Percentiles rank a stretch among this genome's conserved stretches.
Evolutionary conservation across 495 filamentous ascomycete genomes (phyloP).

Genomic region (Penicillium arizonense): DNA sequence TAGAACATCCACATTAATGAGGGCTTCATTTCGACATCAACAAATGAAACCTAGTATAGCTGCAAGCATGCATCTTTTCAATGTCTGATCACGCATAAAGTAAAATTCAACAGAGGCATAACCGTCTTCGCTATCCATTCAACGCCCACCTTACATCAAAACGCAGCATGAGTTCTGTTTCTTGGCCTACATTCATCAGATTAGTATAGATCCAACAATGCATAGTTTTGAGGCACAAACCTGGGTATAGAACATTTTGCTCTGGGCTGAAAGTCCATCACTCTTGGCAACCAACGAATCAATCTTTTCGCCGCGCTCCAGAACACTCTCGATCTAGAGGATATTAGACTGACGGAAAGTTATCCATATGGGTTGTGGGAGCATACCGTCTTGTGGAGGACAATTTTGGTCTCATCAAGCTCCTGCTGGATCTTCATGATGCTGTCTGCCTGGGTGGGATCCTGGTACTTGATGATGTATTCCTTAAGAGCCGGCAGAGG

Average conservation of each 20-base stretch:
- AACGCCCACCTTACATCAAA: slow-evolving; percentile 56
- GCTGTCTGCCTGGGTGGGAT: slow-evolving; percentile 82
- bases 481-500: slow-evolving; percentile 73
- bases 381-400: slow-evolving; percentile 81
- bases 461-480: slow-evolving; percentile 83
- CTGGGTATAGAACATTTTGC: slow-evolving; percentile 93
- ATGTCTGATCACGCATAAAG: slow-evolving; percentile 13
- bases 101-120: slow-evolving; percentile 3
- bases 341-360: neutral
- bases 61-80: slow-evolving; percentile 6
- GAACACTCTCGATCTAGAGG: slow-evolving; percentile 67
- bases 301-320: slow-evolving; percentile 86
- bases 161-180: slow-evolving; percentile 95
- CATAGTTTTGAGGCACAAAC: slow-evolving; percentile 34
- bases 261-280: slow-evolving; percentile 80
- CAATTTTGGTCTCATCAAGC: slow-evolving; percentile 96
- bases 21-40: slow-evolving; percentile 27
- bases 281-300: slow-evolving; percentile 87
- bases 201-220: neutral
- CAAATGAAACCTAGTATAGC: slow-evolving; percentile 24
- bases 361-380: neutral
- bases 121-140: neutral
- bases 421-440: slow-evolving; percentile 96
- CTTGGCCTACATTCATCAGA: slow-evolving; percentile 62
- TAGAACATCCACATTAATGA: neutral